These are phyloP conservation scores for Rhododendron molle DNA, from an alignment of 148 eudicot species.

Conservation along the genomic window DNA sequence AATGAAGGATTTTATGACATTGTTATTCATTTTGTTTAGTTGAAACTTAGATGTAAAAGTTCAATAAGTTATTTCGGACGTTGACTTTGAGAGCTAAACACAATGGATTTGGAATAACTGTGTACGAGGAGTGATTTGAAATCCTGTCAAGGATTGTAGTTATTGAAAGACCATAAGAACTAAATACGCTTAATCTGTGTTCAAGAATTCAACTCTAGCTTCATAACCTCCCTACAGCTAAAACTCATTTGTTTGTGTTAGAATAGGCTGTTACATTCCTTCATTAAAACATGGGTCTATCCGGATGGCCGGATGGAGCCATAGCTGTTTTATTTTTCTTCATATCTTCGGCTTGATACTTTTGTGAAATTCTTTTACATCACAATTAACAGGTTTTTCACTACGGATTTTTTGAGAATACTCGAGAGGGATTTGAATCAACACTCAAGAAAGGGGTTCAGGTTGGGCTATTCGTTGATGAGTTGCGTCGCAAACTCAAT, in stretches of 20 bases:
- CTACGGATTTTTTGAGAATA: conserved; percentile 53
- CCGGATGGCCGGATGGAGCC: not conserved
- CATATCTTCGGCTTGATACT: not conserved
- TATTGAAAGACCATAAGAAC: not conserved
- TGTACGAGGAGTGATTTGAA: not conserved
- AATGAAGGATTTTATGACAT: not conserved
- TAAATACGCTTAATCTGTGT: not conserved
- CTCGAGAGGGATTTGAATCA: conserved; percentile 23
- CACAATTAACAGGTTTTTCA: conserved; percentile 51
- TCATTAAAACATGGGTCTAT: not conserved
- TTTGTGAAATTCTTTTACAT: not conserved
- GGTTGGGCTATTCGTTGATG: conserved; percentile 55
- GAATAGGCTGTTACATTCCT: not conserved
- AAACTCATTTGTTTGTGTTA: not conserved
- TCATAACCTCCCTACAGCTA: not conserved
- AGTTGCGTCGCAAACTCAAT: conserved; percentile 54
- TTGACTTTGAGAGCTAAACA: not conserved
- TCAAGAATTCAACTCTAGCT: not conserved
- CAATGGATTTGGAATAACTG: not conserved
- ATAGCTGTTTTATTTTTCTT: not conserved
- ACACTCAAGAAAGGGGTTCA: conserved; percentile 38
- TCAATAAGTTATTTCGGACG: not conserved
- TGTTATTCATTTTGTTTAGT: not conserved
- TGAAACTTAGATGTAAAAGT: not conserved
- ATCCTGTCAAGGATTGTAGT: not conserved